Evolutionary conservation across 306 rosid species (phyloP), one percentile per base, ranked within the genome.

Genomic region (Cicer bijugum): DNA sequence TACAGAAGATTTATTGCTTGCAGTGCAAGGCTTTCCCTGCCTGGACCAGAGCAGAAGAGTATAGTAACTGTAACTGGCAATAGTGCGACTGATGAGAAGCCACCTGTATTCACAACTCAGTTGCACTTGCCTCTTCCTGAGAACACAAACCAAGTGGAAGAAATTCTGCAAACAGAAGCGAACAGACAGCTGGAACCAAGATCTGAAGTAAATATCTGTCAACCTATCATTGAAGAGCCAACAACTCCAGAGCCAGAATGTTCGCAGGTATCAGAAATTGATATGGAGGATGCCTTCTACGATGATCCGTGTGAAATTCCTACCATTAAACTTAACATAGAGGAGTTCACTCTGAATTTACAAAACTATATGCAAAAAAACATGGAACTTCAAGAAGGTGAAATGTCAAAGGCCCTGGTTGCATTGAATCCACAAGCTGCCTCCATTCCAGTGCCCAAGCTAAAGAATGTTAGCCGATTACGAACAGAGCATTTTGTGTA

Each of bases 401-500:
- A 90, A 59, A 76, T 95, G 97, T 95, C 97, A 12, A 90, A 87
- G 78, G 99, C 99, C 56, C 82, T 92, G 79, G 91, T 95, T 68
- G 89, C 97, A 69, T 72, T 95, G 76, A 80, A 84, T 67, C 85
- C 93, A 77, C 88, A 85, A 73, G 97, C 86, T 69, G 91, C 99
- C 44, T 87, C 93, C 39, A 86, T 95, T 81, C 99, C 99, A 59
- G 75, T 42, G 28, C 89, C 99, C 69, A 95, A 86, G 90, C 92
- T 95, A 20, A 95, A 95, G 89, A 87, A 91, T 78, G 80, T 91
- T 82, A 86, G 87, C 86, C 81, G 91, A 61, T 85, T 94, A 42
- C 92, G 99, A 77, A 94, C 99, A 74, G 99, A 94, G 82, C 99
- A 94, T 69, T 88, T 84, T 71, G 99, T 94, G 99, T 94, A 89